Evolutionary conservation across 108 stramenopile species (phyloP).

Genomic region (Aurantiochytrium sp.): DNA sequence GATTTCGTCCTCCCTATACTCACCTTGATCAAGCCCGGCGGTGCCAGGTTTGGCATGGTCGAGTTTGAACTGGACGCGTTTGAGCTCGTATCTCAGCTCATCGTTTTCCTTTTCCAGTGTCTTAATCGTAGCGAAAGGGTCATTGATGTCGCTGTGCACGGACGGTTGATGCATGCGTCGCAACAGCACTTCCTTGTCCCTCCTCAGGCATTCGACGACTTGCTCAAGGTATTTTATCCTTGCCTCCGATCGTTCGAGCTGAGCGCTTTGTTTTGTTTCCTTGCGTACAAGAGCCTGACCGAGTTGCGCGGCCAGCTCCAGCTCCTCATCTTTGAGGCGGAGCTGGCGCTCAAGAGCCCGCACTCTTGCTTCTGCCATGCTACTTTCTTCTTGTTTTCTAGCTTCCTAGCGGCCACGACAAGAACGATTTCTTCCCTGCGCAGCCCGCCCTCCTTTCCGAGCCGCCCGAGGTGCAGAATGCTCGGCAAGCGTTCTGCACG

Average conservation of each 20-base stretch:
- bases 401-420: too few relatives aligned
- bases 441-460: too few relatives aligned
- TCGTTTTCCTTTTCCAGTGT: neutral
- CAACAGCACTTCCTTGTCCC: neutral
- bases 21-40: neutral
- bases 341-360: neutral
- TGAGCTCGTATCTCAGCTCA: neutral
- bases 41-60: neutral
- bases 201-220: neutral
- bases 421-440: too few relatives aligned
- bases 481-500: too few relatives aligned
- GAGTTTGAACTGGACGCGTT: neutral
- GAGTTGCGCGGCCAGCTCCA: conserved; percentile 2
- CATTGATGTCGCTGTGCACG: neutral
- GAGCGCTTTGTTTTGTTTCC: neutral
- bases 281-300: neutral
- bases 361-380: neutral
- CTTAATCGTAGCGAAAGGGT: neutral
- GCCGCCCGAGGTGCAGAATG: too few relatives aligned
- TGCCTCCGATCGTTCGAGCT: neutral
- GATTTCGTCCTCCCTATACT: neutral
- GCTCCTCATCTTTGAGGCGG: neutral
- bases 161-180: neutral
- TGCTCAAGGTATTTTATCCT: neutral
- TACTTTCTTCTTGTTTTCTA: too few relatives aligned